A percentile compares a stretch with the other conserved stretches of the same genome.
phyloP scores from a whole-genome alignment of 2,329 filamentous ascomycete species.

The Epichloe gansuensis region DNA sequence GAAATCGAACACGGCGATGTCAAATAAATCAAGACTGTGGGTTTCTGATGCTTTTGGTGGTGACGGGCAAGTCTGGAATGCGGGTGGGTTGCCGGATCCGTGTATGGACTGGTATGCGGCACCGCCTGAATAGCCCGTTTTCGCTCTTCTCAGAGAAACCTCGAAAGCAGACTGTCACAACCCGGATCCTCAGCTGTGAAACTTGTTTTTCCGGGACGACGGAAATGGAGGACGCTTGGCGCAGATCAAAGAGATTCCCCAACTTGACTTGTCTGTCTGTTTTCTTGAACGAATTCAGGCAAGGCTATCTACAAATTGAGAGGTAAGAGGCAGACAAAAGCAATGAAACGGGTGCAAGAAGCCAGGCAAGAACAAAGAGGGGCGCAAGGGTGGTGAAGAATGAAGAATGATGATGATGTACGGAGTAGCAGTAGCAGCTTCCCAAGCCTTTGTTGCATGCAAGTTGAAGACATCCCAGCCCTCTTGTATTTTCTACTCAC shows the following conservation, averaged over 20 bases:
- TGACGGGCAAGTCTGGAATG: slow-evolving; percentile 3
- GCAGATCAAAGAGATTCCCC: neutral
- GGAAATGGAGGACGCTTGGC: neutral
- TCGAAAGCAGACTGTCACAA: neutral
- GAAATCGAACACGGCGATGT: slow-evolving; percentile 3
- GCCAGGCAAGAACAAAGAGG: neutral
- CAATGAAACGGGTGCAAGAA: neutral
- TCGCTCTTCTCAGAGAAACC: slow-evolving; percentile 1
- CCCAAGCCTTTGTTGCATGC: slow-evolving; percentile 1
- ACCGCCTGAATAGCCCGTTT: slow-evolving; percentile 4
- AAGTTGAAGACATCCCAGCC: slow-evolving; percentile 7
- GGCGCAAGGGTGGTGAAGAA: neutral
- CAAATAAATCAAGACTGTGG: neutral
- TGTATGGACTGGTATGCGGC: slow-evolving; percentile 5
- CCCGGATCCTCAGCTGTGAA: neutral
- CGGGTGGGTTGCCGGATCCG: slow-evolving; percentile 5
- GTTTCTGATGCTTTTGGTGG: slow-evolving; percentile 2
- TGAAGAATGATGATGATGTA: neutral
- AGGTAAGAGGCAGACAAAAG: neutral
- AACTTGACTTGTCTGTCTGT: neutral
- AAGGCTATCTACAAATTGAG: neutral
- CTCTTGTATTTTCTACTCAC: slow-evolving; percentile 8
- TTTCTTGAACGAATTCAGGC: neutral
- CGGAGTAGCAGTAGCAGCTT: neutral
- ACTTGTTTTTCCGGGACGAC: neutral